phyloP scores from a whole-genome alignment of 495 filamentous ascomycete genomes.

The Mytilinidion resinicola region DNA sequence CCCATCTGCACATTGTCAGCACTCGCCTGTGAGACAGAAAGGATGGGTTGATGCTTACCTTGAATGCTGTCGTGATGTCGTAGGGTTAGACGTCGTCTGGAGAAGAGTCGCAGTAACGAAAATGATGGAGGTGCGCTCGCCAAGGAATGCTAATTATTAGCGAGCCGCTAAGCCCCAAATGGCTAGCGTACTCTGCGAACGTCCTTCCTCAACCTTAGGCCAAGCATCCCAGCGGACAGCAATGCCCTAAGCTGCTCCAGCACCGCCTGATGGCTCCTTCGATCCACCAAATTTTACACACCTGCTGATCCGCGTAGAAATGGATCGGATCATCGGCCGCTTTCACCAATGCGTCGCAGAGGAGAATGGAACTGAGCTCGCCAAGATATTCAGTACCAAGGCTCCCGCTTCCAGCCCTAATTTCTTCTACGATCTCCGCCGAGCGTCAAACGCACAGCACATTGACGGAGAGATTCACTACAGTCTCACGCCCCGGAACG shows the following conservation, averaged over 20 bases:
- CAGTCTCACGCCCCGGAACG: conserved; percentile 51
- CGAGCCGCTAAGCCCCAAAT: too few relatives aligned
- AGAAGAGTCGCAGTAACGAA: conserved; percentile 9
- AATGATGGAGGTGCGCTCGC: neutral
- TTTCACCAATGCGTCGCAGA: conserved; percentile 53
- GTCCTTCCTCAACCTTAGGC: neutral
- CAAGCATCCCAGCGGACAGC: neutral
- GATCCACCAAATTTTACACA: neutral
- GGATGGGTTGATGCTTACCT: conserved; percentile 5
- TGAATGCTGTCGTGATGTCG: conserved; percentile 17
- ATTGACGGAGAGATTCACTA: conserved; percentile 54
- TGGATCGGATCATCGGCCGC: conserved; percentile 57
- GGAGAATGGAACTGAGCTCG: conserved; percentile 58
- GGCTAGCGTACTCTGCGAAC: too few relatives aligned
- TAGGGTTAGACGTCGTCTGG: conserved; percentile 10
- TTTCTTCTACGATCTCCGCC: conserved; percentile 55
- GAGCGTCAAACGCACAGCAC: conserved; percentile 51
- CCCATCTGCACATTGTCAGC: conserved; percentile 43
- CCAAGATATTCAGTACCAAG: conserved; percentile 63
- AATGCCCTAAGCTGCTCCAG: neutral
- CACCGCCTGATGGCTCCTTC: neutral
- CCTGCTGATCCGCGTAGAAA: conserved; percentile 28
- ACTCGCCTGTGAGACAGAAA: neutral
- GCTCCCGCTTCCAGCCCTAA: conserved; percentile 49
- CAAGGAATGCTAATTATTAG: neutral